Percentiles rank a stretch among this genome's conserved stretches.
These are phyloP conservation scores for Serendipita indica DNA, from an alignment of 768 basidiomycete species.

Conservation along the genomic window DNA sequence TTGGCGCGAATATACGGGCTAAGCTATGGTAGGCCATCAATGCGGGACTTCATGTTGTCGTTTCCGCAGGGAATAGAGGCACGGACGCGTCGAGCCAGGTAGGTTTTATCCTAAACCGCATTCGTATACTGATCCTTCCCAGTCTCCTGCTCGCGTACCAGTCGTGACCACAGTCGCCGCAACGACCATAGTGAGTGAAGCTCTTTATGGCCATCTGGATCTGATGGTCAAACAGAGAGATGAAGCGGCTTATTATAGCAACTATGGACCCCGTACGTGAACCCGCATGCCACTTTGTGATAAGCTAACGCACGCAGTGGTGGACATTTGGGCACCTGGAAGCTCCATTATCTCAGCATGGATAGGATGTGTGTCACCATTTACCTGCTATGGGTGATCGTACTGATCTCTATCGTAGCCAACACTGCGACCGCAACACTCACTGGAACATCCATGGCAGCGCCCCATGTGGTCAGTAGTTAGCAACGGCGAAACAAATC, in stretches of 20 bases:
- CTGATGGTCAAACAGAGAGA: neutral
- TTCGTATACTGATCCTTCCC: neutral
- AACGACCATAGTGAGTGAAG: neutral
- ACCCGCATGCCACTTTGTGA: neutral
- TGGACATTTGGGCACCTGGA: neutral
- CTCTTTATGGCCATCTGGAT: neutral
- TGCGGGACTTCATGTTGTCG: slow-evolving; percentile 14
- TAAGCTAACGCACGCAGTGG: neutral
- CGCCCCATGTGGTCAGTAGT: neutral
- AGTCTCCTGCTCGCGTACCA: slow-evolving; percentile 9
- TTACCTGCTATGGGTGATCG: neutral
- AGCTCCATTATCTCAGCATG: neutral
- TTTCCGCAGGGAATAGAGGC: slow-evolving; percentile 14
- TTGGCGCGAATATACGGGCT: neutral
- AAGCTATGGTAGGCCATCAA: neutral
- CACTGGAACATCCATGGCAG: neutral
- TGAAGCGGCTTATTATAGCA: neutral
- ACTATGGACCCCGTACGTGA: neutral
- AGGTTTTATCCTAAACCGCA: neutral
- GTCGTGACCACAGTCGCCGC: slow-evolving; percentile 10
- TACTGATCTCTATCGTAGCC: neutral
- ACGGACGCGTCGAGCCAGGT: slow-evolving; percentile 10
- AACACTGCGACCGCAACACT: neutral
- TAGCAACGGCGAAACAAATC: neutral
- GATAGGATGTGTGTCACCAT: neutral